Evolutionary conservation across 805 yeast species (phyloP).

Genomic region (Teunomyces atbi): DNA sequence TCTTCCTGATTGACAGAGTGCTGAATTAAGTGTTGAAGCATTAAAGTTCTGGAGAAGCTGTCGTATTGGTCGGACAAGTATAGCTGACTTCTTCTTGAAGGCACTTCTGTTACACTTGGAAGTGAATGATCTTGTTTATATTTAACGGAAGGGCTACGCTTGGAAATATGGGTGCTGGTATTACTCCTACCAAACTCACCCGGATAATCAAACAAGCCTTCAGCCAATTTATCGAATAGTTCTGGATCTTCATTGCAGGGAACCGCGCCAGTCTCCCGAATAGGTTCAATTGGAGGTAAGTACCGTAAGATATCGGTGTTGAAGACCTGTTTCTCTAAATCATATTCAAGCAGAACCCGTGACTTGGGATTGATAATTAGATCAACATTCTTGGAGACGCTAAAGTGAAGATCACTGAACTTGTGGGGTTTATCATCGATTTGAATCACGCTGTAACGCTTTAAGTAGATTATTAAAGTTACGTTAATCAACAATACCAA

Average conservation of each 20-base stretch:
- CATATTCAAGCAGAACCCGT: conserved; percentile 1
- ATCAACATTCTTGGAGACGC: background rate
- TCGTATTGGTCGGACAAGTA: conserved; percentile 18
- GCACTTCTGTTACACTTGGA: conserved; percentile 13
- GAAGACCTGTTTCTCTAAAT: background rate
- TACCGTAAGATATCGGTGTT: background rate
- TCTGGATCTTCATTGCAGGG: background rate
- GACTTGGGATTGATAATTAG: background rate
- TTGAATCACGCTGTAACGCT: background rate
- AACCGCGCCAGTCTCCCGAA: background rate
- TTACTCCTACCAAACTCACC: conserved; percentile 7
- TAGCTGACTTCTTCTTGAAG: conserved; percentile 13
- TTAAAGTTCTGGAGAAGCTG: conserved; percentile 25
- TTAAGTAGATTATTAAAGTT: background rate
- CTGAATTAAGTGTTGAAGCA: conserved; percentile 23
- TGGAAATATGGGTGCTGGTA: conserved; percentile 2
- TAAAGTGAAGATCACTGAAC: background rate
- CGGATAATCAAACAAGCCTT: conserved; percentile 8
- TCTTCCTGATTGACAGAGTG: conserved; percentile 13
- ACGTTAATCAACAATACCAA: background rate
- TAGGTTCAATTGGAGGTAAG: background rate
- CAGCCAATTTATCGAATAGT: conserved; percentile 14
- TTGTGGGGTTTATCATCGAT: background rate
- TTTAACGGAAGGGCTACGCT: conserved; percentile 8
- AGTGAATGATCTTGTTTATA: conserved; percentile 10